Evolutionary conservation across 495 filamentous ascomycete genomes (phyloP), one percentile per base, ranked within the genome.

Genomic region (Aspergillus panamensis): DNA sequence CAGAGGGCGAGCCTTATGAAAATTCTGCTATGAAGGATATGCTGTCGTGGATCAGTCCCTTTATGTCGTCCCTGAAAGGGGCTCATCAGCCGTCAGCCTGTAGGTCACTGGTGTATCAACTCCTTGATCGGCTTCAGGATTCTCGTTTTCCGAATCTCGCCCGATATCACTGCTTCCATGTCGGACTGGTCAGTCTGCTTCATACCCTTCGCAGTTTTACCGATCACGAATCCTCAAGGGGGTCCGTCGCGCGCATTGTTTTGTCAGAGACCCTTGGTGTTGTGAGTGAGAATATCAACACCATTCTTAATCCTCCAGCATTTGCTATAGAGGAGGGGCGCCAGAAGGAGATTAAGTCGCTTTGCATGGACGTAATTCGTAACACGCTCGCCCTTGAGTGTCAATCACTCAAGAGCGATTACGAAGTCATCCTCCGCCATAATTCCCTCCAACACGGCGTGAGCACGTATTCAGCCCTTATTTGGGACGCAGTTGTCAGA

Each of bases 401-500:
- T 45, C 85, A 85, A 55, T 87, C 85, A 6, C 79, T 92, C 1
- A 82, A 80, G 43, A 84, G 83, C 57, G 89, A 93, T 63, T 88
- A 84, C 66, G 80, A 85, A 48, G 80, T 85, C 13, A 78, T 95
- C 51, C 73, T 82, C 6, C 76, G 74, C 6, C 75, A 79, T 3
- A 75, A 75, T 21, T 71, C 79, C 10, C 77, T 92, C n/a, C 85
- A 90, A 39, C 80, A 87, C 54, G 84, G 85, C 20, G 76, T 85
- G 13, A 82, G 80, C 49, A 81, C 84, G 6, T 82, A 87, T 59
- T 87, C 86, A 0, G 75, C 83, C 3, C 70, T 77, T 2, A 83
- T 95, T 30, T 96, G 92, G 92, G 85, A 90, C 62, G 79, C 82
- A 2, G 85, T 91, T 32, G 75, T 92, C 31, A 79, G 83, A 51